These are phyloP conservation scores for Verticillium albo-atrum DNA, from an alignment of 2,329 filamentous ascomycete species.

Conservation along the genomic window DNA sequence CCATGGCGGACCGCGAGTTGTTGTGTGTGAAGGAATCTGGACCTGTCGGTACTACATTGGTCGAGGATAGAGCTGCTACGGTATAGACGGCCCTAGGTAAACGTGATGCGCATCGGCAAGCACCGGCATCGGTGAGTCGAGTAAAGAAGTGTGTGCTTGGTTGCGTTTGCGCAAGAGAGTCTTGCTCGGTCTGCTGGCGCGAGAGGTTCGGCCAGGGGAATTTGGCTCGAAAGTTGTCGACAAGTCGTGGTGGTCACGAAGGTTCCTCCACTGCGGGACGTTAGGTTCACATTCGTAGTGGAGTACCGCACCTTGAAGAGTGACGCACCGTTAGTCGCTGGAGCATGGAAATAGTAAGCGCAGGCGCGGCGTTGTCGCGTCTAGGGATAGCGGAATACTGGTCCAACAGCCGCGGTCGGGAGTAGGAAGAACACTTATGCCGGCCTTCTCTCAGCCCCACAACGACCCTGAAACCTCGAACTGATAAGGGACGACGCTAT, in stretches of 20 bases:
- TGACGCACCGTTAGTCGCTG: not conserved
- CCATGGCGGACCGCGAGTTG: constrained; percentile 45
- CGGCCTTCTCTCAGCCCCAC: too few relatives aligned
- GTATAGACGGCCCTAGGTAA: constrained; percentile 31
- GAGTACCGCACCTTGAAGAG: not conserved
- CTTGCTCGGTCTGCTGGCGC: not conserved
- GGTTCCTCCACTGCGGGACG: not conserved
- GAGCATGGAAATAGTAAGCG: not conserved
- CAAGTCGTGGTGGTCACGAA: not conserved
- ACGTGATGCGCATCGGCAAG: constrained; percentile 27
- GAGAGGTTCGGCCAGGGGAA: not conserved
- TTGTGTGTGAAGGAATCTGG: constrained; percentile 12
- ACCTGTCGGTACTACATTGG: constrained; percentile 43
- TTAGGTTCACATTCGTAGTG: not conserved
- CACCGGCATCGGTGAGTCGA: constrained; percentile 35
- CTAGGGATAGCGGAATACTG: too few relatives aligned
- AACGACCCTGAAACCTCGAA: not conserved
- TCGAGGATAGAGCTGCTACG: constrained; percentile 32
- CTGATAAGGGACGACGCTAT: not conserved
- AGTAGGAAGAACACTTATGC: not conserved
- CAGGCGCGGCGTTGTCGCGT: not conserved
- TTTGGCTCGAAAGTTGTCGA: not conserved
- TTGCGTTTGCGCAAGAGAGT: not conserved
- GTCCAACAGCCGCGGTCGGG: too few relatives aligned
- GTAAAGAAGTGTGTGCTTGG: not conserved